Percentiles rank a stretch among this genome's conserved stretches.
Conservation (phyloP, 2,329 filamentous ascomycete species). For the Didymella exigua region DNA sequence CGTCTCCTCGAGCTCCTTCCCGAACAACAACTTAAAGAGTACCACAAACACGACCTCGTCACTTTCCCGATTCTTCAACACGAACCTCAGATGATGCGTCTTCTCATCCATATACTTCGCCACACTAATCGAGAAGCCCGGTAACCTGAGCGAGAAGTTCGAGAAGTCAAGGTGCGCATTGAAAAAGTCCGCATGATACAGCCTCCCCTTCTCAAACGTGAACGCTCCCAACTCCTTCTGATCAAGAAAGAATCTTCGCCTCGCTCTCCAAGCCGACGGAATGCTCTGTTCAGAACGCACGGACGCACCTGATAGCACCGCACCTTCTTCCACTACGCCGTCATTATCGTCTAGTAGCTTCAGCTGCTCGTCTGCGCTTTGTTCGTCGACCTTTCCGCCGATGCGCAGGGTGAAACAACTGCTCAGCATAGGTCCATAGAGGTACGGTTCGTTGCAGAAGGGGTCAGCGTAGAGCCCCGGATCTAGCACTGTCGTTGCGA, state of each 20-base stretch:
- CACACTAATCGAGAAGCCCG: conserved; percentile 53
- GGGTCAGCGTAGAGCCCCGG: conserved; percentile 46
- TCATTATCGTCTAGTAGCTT: conserved; percentile 27
- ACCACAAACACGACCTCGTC: conserved; percentile 53
- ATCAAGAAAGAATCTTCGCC: conserved; percentile 53
- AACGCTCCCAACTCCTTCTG: conserved; percentile 44
- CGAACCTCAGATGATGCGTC: conserved; percentile 54
- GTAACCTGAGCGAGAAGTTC: conserved; percentile 53
- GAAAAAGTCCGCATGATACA: conserved; percentile 56
- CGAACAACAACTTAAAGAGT: conserved; percentile 54
- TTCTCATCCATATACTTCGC: conserved; percentile 56
- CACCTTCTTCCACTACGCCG: conserved; percentile 50
- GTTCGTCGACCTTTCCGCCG: conserved; percentile 31
- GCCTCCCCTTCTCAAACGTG: conserved; percentile 51
- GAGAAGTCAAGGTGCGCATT: conserved; percentile 57
- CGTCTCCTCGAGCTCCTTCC: conserved; percentile 48
- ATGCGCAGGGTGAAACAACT: conserved; percentile 43
- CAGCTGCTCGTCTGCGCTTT: conserved; percentile 32
- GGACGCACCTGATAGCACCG: conserved; percentile 27
- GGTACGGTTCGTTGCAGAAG: conserved; percentile 46
- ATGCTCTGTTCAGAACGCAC: conserved; percentile 41
- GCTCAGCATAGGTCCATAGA: conserved; percentile 46
- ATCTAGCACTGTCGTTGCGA: conserved; percentile 45
- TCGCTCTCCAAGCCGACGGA: conserved; percentile 50
- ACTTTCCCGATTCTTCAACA: conserved; percentile 51